Base-by-base conservation (phyloP, 371 early-diverging fungal species). In the Mucor indicus region DNA sequence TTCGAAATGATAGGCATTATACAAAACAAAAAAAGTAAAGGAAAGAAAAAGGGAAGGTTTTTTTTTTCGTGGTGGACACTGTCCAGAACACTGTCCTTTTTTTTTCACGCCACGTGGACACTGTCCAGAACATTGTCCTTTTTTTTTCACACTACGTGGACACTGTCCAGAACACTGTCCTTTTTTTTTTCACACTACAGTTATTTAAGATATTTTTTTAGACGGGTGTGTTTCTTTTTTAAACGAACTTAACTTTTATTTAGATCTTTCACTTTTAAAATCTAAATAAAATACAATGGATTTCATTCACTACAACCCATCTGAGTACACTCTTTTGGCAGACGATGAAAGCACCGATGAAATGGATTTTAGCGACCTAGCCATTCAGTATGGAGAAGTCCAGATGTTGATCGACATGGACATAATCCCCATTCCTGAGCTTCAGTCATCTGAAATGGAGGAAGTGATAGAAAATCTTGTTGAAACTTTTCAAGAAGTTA, bases 1-100 rank as follows among this genome's bases (percentile, higher is more conserved):
- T 29, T 50, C 38, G 44, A 50, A 43, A 50, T 43, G 44, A 50
- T 50, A 35, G 30, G 37, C 49, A 49, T 40, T 40, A 13, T 4
- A 13, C 4, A 4, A 35, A n/a, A n/a, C n/a, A n/a, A n/a, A n/a
- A n/a, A n/a, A n/a, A n/a, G n/a, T n/a, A n/a, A n/a, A n/a, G n/a
- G n/a, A n/a, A n/a, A n/a, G n/a, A n/a, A n/a, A n/a, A n/a, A n/a
- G n/a, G n/a, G n/a, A n/a, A n/a, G n/a, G n/a, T n/a, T n/a, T 45
- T 33, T 45, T 44, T 44, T 43, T 43, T 45, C 24, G 35, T 33
- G 37, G 37, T 37, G 37, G 37, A 37, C 19, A 37, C 45, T 45
- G 36, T 45, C 45, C 45, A 43, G 30, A 43, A 24, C 21, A 24
- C 21, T 40, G 24, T 40, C 24, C 16, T 27, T 41, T 41, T 41